These are phyloP conservation scores for Leccinum pellstonianum DNA, from an alignment of 768 basidiomycete species.

Conservation along the genomic window DNA sequence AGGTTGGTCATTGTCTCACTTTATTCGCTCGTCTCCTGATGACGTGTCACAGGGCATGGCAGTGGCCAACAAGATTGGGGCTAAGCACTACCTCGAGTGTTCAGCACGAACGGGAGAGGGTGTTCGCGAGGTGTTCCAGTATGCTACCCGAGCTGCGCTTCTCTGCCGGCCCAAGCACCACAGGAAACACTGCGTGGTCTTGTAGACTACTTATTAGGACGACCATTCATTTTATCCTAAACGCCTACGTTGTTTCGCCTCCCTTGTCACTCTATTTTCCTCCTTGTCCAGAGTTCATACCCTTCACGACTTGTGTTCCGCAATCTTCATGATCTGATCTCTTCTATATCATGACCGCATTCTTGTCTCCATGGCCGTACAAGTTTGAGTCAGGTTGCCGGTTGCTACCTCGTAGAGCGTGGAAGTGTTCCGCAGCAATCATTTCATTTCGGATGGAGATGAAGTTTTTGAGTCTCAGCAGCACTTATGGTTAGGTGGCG, in stretches of 20 bases:
- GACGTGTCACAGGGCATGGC: conserved; percentile 72
- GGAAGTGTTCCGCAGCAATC: conserved; percentile 15
- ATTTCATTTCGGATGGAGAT: background rate
- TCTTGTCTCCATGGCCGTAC: background rate
- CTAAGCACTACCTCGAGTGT: conserved; percentile 96
- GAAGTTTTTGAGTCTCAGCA: background rate
- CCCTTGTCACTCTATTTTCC: conserved; percentile 16
- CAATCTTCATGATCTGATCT: conserved; percentile 39
- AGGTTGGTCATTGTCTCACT: conserved; percentile 48
- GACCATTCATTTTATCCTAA: conserved; percentile 19
- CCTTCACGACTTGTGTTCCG: conserved; percentile 39
- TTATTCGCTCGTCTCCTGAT: background rate
- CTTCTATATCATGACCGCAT: conserved; percentile 19
- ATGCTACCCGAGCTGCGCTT: conserved; percentile 91
- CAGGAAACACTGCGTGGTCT: conserved; percentile 47
- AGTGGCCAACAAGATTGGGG: conserved; percentile 94
- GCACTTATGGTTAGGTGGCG: too few relatives aligned
- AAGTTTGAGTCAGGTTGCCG: conserved; percentile 9
- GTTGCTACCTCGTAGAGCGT: conserved; percentile 18
- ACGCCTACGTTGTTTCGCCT: conserved; percentile 22
- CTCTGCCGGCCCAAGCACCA: conserved; percentile 51
- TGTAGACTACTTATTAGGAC: conserved; percentile 37
- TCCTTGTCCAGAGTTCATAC: conserved; percentile 33
- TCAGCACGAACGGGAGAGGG: conserved; percentile 96
- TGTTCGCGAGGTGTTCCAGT: conserved; percentile 98